Evolutionary conservation across 768 basidiomycete species (phyloP).

Genomic region (Tubosaeta brunneosetosa): DNA sequence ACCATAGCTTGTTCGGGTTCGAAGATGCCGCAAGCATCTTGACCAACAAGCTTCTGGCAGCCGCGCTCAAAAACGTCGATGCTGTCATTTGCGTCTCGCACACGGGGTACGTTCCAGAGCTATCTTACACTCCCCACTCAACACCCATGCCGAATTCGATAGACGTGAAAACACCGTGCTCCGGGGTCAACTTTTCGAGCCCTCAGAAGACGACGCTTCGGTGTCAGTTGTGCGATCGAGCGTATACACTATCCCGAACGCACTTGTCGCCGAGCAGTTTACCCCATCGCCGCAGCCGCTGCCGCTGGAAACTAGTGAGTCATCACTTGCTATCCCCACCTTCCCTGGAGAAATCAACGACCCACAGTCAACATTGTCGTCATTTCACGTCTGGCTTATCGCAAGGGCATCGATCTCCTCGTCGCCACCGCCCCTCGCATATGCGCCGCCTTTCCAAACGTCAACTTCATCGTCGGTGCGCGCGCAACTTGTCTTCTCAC

Average conservation of each 20-base stretch:
- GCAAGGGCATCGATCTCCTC: slow-evolving; percentile 94
- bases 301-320: slow-evolving; percentile 54
- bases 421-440: slow-evolving; percentile 90
- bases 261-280: slow-evolving; percentile 84
- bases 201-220: slow-evolving; percentile 38
- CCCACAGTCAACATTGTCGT: slow-evolving; percentile 83
- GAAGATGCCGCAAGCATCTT: slow-evolving; percentile 96
- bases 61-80: slow-evolving; percentile 84
- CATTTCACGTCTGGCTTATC: slow-evolving; percentile 84
- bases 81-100: slow-evolving; percentile 95
- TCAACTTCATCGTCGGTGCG: slow-evolving; percentile 81
- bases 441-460: slow-evolving; percentile 78
- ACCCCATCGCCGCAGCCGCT: slow-evolving; percentile 49
- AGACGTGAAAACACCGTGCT: slow-evolving; percentile 98
- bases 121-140: not conserved
- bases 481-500: not conserved
- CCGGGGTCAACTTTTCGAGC: slow-evolving; percentile 70
- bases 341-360: not conserved
- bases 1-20: slow-evolving; percentile 95
- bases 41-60: slow-evolving; percentile 92
- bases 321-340: not conserved
- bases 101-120: slow-evolving; percentile 63
- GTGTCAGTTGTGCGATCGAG: slow-evolving; percentile 46
- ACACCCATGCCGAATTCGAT: not conserved
- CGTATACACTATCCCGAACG: slow-evolving; percentile 92